phyloP scores from a whole-genome alignment of 768 basidiomycete genomes.

The Aureoboletus auriporus region DNA sequence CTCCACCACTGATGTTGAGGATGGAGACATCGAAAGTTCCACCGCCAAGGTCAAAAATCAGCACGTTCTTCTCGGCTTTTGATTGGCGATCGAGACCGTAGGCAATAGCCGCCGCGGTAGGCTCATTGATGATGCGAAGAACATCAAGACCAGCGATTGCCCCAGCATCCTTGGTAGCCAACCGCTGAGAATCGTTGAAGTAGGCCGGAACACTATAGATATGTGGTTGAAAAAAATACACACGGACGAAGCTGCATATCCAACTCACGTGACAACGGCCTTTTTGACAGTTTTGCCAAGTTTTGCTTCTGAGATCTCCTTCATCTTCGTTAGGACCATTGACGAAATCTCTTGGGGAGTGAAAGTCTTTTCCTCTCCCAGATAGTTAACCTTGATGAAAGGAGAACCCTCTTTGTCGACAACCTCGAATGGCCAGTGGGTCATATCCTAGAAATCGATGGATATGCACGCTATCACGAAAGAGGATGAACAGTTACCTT shows the following conservation, averaged over 20 bases:
- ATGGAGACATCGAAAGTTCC: constrained; percentile 99
- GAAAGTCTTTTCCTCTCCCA: constrained; percentile 92
- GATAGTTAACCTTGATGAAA: constrained; percentile 93
- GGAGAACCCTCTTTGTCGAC: constrained; percentile 97
- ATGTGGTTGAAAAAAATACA: constrained; percentile 2
- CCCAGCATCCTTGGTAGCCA: constrained; percentile 99
- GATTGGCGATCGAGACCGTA: constrained; percentile 97
- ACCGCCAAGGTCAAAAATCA: constrained; percentile 99
- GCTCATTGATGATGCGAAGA: constrained; percentile 99
- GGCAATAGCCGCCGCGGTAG: constrained; percentile 98
- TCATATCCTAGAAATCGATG: constrained; percentile 65
- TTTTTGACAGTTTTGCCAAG: constrained; percentile 98
- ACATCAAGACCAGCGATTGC: constrained; percentile 97
- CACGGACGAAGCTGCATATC: constrained; percentile 1
- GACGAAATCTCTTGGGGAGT: constrained; percentile 99
- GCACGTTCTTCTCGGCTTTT: constrained; percentile 93
- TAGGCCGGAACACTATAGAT: constrained; percentile 84
- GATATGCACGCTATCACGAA: background rate
- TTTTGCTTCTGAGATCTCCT: constrained; percentile 99
- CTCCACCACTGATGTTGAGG: constrained; percentile 95
- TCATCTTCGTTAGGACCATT: constrained; percentile 99
- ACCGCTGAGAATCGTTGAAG: constrained; percentile 99
- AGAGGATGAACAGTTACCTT: constrained; percentile 42
- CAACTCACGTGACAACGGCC: constrained; percentile 91
- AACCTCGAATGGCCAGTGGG: constrained; percentile 97